A percentile compares a stretch with the other conserved stretches of the same genome.
Conservation (phyloP, 2,329 filamentous ascomycete genomes). For the Mariannaea elegans region DNA sequence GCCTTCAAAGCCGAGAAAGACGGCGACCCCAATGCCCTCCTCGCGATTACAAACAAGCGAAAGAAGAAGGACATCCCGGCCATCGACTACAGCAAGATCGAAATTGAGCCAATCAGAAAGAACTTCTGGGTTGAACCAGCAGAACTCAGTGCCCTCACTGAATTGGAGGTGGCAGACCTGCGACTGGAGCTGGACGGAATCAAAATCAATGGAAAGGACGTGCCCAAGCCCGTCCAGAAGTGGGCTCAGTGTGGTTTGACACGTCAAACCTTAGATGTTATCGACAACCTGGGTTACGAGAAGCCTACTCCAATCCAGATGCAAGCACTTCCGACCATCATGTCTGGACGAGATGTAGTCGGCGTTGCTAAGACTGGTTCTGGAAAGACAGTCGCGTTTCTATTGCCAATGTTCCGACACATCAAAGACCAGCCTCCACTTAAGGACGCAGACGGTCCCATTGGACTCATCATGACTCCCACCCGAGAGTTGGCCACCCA, state of each 20-base stretch:
- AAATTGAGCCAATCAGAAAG: slow-evolving; percentile 88
- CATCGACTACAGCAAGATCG: slow-evolving; percentile 86
- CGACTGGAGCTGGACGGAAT: slow-evolving; percentile 93
- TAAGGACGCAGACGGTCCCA: slow-evolving; percentile 84
- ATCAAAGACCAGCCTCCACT: slow-evolving; percentile 92
- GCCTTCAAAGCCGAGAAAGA: slow-evolving; percentile 60
- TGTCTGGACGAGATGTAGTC: slow-evolving; percentile 95
- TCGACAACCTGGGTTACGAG: slow-evolving; percentile 83
- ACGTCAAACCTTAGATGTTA: slow-evolving; percentile 85
- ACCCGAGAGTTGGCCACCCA: slow-evolving; percentile 94
- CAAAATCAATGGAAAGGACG: slow-evolving; percentile 87
- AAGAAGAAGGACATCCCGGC: slow-evolving; percentile 97
- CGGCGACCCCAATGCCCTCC: slow-evolving; percentile 56
- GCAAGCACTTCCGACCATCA: slow-evolving; percentile 92
- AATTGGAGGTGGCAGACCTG: slow-evolving; percentile 83
- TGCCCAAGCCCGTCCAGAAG: slow-evolving; percentile 93
- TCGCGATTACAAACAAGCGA: slow-evolving; percentile 68
- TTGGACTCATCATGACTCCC: slow-evolving; percentile 90
- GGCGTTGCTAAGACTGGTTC: slow-evolving; percentile 98
- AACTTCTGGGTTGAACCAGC: slow-evolving; percentile 93
- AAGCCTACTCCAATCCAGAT: slow-evolving; percentile 93
- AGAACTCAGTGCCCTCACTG: slow-evolving; percentile 83
- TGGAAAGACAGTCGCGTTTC: slow-evolving; percentile 95
- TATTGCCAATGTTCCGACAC: slow-evolving; percentile 96
- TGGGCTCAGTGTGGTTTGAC: slow-evolving; percentile 96